phyloP scores from a whole-genome alignment of 352 stramenopile species.

The Globisporangium barbulae region DNA sequence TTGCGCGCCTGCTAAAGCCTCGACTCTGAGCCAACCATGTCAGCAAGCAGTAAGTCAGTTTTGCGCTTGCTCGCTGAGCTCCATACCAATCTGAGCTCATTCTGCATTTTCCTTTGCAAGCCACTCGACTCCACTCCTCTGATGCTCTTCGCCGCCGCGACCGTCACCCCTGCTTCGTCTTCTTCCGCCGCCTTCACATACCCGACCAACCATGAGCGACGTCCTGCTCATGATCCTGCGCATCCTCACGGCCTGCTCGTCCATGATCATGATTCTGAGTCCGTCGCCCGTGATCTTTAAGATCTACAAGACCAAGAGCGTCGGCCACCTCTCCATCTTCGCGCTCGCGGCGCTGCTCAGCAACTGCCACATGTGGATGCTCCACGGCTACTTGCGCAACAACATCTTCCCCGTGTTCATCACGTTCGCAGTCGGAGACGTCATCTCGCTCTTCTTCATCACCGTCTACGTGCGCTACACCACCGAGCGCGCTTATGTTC shows the following conservation, averaged over 20 bases:
- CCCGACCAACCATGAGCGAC: slow-evolving; percentile 7
- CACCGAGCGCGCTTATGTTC: slow-evolving; percentile 21
- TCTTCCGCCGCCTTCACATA: not conserved
- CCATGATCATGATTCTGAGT: slow-evolving; percentile 24
- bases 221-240: slow-evolving; percentile 13
- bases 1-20: not conserved
- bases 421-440: slow-evolving; percentile 28
- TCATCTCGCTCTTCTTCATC: slow-evolving; percentile 27
- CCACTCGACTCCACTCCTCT: not conserved
- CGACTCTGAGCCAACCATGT: not conserved
- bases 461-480: slow-evolving; percentile 32
- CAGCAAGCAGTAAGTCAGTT: not conserved
- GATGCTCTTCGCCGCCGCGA: not conserved
- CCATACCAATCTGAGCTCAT: not conserved
- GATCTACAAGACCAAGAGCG: slow-evolving; percentile 16
- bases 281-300: slow-evolving; percentile 21
- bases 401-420: slow-evolving; percentile 39
- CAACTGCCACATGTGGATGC: slow-evolving; percentile 32
- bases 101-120: not conserved
- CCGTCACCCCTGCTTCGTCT: not conserved
- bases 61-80: not conserved
- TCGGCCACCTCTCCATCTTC: slow-evolving; percentile 23
- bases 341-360: slow-evolving; percentile 22
- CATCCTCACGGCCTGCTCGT: slow-evolving; percentile 21
- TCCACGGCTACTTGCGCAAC: slow-evolving; percentile 33